Evolutionary conservation across 805 yeast species (phyloP), one percentile per base, ranked within the genome.

Genomic region (Hanseniaspora vineae): DNA sequence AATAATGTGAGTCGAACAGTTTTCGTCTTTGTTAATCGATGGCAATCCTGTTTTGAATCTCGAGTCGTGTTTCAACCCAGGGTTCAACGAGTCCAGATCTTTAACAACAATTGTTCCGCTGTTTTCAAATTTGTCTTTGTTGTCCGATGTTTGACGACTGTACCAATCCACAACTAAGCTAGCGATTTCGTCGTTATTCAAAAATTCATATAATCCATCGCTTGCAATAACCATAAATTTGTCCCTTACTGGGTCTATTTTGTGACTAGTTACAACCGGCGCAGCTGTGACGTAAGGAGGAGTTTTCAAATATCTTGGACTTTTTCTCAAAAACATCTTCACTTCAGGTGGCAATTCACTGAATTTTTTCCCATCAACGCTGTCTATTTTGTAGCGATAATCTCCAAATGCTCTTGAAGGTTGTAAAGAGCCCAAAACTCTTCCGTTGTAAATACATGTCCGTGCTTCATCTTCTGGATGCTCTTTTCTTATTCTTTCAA

Each of bases 241-340:
- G 54, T 84, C 80, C 53, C 81, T 77, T 18, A 73, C 69, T 1
- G 88, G 82, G 45, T 73, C 73, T 45, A 89, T 75, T 57, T 80
- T 78, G 12, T 89, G 82, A 2, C 95, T 80, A 2, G 96, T 83
- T 23, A 89, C 73, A 31, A 84, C 95, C 0, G 98, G 98, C 62
- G 83, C 89, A 0, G 98, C 97, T 1, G 98, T 92, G 35, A 92
- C 97, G 62, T 92, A 92, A 0, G 98, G 98, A 2, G 98, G 98
- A 1, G 96, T 82, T 50, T 79, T 70, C 51, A 86, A 72, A 54
- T 78, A 76, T 46, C 77, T 76, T 32, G 94, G 94, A 42, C 70
- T 69, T 20, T 84, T 76, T 60, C 90, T 75, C 35, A 96, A 94
- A 61, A 90, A 89, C 54, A 88, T 81, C 56, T 80, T 80, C 51